Conservation (phyloP, 2,329 filamentous ascomycete genomes). For the Cercospora nicotianae region DNA sequence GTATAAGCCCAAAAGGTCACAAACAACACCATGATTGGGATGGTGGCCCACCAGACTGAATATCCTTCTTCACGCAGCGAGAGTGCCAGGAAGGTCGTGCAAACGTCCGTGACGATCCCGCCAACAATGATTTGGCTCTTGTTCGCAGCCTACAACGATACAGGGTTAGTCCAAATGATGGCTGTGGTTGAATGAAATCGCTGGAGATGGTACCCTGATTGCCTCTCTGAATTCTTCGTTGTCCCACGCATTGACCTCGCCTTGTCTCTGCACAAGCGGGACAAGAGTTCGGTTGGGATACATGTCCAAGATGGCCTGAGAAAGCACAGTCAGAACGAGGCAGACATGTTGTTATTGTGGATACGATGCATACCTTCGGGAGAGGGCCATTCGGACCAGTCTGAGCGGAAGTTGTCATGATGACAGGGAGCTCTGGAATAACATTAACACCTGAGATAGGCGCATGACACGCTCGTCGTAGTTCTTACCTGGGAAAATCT, state of each 20-base stretch:
- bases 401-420: slow-evolving; percentile 70
- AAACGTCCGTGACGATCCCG: slow-evolving; percentile 74
- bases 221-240: slow-evolving; percentile 67
- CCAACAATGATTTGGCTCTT: slow-evolving; percentile 70
- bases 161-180: background rate
- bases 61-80: slow-evolving; percentile 70
- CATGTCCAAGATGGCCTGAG: slow-evolving; percentile 59
- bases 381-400: slow-evolving; percentile 68
- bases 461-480: no score
- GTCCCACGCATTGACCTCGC: slow-evolving; percentile 77
- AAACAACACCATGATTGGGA: background rate
- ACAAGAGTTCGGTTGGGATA: slow-evolving; percentile 57
- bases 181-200: background rate
- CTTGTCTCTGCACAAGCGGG: slow-evolving; percentile 63
- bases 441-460: no score
- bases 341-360: background rate
- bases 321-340: background rate
- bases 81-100: slow-evolving; percentile 72
- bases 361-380: slow-evolving; percentile 48
- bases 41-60: slow-evolving; percentile 57
- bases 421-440: slow-evolving; percentile 57
- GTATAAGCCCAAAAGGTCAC: background rate
- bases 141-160: slow-evolving; percentile 51
- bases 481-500: slow-evolving; percentile 52
- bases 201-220: slow-evolving; percentile 43